Conservation (phyloP, 1,284 basidiomycete species). For the Fomitopsis schrenkii region DNA sequence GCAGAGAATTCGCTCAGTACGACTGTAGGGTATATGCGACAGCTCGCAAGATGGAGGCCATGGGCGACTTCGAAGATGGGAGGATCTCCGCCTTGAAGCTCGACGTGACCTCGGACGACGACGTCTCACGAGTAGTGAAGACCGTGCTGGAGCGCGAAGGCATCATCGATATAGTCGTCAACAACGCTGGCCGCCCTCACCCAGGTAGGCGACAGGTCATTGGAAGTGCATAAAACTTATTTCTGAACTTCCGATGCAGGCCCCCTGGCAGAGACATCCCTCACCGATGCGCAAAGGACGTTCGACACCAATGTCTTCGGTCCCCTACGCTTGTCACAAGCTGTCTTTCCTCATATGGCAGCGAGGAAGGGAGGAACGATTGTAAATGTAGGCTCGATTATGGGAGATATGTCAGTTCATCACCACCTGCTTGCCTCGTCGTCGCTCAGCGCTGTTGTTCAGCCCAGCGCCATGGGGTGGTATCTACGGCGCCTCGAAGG, state of each 20-base stretch:
- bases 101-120: constrained; percentile 27
- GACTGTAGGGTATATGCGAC: constrained; percentile 36
- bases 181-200: constrained; percentile 26
- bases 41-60: constrained; percentile 29
- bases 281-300: constrained; percentile 44
- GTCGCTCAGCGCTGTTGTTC: not conserved
- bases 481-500: constrained; percentile 64
- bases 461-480: constrained; percentile 71
- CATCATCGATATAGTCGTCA: constrained; percentile 23
- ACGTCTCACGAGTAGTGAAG: constrained; percentile 21
- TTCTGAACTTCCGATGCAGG: constrained; percentile 31
- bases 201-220: constrained; percentile 12
- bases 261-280: constrained; percentile 54
- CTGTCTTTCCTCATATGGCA: constrained; percentile 73
- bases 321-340: constrained; percentile 55
- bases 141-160: constrained; percentile 21
- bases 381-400: constrained; percentile 71
- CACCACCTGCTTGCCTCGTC: not conserved
- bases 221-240: not conserved
- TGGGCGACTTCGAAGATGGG: constrained; percentile 23
- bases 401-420: constrained; percentile 42
- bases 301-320: constrained; percentile 68
- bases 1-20: constrained; percentile 26
- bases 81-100: constrained; percentile 22
- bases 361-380: constrained; percentile 54